Base-by-base conservation (phyloP, 2,329 filamentous ascomycete species). In the Colletotrichum ledebouriae region DNA sequence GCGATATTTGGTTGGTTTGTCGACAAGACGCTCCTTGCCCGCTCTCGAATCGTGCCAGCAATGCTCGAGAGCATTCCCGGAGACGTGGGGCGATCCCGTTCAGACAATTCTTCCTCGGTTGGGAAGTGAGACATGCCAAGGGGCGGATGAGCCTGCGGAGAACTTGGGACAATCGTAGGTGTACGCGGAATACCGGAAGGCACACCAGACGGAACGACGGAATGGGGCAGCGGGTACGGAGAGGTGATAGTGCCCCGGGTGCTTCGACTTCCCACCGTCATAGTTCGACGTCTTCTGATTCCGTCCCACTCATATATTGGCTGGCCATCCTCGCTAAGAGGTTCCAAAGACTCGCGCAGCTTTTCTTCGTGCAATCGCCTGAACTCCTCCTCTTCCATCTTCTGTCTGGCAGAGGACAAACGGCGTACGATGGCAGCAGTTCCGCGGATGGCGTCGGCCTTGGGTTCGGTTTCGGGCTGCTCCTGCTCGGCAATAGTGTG, bases 401-500 rank as follows among this genome's bases (percentile, higher is more conserved):
- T 92, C 70, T 91, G 87, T 69, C 96, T 87, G 0, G 90, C 86
- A 11, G 85, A 85, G 0, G 94, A 98, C 57, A 99, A 85, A 13
- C 92, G 89, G 70, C 96, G 89, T 60, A 99, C 86, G 67, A 99
- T 94, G 53, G 94, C 94, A 6, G 93, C 94, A 15, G 95, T 85
- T 69, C 95, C 96, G 72, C 96, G 93, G 75, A 99, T 97, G 10
- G 96, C 94, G 78, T 99, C 96, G 13, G 96, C 96, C 76, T 97
- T 97, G 60, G 96, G 96, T 75, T 99, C 96, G 13, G 92, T 92
- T 79, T 99, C 96, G n/a, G 94, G 92, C 77, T 98, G 94, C 77
- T 97, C 94, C 76, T 97, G 94, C 75, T 98, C 93, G 53, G 93
- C 95, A 70, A 98, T 96, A 34, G 95, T 97, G 37, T 96, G 93